Percentiles rank a stretch among this genome's conserved stretches.
phyloP scores from a whole-genome alignment of 75 land plant species.

The Pinus tabuliformis region DNA sequence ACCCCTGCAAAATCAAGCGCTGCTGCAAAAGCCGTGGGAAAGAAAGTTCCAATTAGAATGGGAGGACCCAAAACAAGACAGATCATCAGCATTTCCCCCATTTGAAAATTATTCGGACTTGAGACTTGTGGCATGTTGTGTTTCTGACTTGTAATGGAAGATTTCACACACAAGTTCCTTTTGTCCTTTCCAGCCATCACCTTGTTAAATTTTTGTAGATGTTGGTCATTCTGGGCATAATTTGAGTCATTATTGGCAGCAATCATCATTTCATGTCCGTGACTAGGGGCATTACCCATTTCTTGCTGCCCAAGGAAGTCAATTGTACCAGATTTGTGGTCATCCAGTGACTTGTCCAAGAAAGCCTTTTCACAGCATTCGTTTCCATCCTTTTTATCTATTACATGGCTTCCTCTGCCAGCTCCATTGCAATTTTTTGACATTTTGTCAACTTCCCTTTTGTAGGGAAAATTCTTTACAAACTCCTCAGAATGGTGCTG shows the following conservation, averaged over 20 bases:
- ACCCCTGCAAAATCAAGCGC: constrained; percentile 79
- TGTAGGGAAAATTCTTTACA: background rate
- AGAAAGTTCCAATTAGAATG: constrained; percentile 44
- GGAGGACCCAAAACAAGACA: constrained; percentile 43
- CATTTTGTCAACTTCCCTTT: background rate
- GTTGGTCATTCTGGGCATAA: background rate
- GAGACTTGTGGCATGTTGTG: background rate
- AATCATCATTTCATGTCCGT: background rate
- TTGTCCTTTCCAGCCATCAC: background rate
- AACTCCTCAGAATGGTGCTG: background rate
- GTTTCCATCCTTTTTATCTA: background rate
- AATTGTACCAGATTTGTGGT: background rate
- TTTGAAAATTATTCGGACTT: background rate
- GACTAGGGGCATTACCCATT: background rate
- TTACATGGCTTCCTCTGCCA: background rate
- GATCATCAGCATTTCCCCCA: constrained; percentile 4
- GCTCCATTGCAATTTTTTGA: background rate
- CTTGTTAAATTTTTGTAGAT: background rate
- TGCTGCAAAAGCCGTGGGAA: constrained; percentile 39
- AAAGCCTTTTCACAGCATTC: background rate
- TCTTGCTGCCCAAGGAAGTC: no score
- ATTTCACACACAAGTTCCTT: background rate
- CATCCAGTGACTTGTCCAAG: background rate
- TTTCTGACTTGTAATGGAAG: background rate
- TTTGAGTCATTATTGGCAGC: background rate